Percentiles rank a stretch among this genome's conserved stretches.
Evolutionary conservation across 345 rosid species (phyloP).

Genomic region (Arabis hirsuta): DNA sequence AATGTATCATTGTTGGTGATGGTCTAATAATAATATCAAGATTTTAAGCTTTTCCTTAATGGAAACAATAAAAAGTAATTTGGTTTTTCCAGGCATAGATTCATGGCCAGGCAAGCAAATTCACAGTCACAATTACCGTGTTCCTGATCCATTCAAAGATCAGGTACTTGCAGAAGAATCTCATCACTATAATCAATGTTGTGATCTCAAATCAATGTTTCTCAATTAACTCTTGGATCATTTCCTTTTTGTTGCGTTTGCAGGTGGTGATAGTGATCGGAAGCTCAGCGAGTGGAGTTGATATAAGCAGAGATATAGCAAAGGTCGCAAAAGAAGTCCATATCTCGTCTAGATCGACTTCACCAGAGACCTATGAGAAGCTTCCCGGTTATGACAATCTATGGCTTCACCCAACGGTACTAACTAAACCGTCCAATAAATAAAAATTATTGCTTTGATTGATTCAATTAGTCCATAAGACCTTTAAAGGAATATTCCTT

Average conservation of each 20-base stretch:
- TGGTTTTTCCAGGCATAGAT: constrained; percentile 37
- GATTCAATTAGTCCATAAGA: neutral
- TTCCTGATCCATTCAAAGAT: constrained; percentile 63
- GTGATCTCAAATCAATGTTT: neutral
- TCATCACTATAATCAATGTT: constrained; percentile 15
- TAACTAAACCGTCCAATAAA: constrained; percentile 17
- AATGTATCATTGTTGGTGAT: no score
- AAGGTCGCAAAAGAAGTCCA: constrained; percentile 85
- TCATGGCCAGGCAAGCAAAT: constrained; percentile 91
- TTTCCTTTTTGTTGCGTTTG: constrained; percentile 16
- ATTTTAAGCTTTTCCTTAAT: neutral
- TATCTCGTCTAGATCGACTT: constrained; percentile 66
- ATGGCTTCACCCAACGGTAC: constrained; percentile 89
- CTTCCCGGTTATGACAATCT: constrained; percentile 62
- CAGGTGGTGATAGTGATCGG: constrained; percentile 83
- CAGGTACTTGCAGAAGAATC: constrained; percentile 48
- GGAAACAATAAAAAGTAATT: neutral
- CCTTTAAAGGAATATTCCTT: neutral
- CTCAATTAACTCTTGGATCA: constrained; percentile 11
- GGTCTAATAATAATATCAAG: neutral
- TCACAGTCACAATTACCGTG: constrained; percentile 88
- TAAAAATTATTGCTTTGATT: neutral
- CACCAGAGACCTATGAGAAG: constrained; percentile 53
- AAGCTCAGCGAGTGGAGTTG: constrained; percentile 67
- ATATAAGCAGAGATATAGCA: constrained; percentile 74